These are phyloP conservation scores for Monosporascus sp. DNA, from an alignment of 2,329 filamentous ascomycete genomes.

Conservation along the genomic window DNA sequence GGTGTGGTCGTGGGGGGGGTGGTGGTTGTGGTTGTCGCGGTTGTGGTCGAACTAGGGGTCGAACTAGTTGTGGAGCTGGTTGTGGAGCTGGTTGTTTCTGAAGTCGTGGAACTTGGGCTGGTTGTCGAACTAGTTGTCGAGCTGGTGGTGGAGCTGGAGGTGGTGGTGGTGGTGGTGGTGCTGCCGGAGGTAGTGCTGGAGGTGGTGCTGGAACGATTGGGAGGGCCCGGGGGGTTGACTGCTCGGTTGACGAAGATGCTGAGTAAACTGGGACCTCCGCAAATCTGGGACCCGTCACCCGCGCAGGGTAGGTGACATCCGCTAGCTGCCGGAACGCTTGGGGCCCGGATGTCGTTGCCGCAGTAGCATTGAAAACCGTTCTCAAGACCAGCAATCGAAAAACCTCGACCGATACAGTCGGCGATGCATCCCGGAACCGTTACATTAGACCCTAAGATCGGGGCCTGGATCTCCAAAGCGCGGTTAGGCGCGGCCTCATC, in stretches of 20 bases:
- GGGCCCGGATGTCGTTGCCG: constrained; percentile 8
- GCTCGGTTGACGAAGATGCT: constrained; percentile 14
- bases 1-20: too few species aligned
- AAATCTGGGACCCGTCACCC: constrained; percentile 16
- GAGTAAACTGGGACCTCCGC: constrained; percentile 15
- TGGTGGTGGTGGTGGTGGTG: too few species aligned
- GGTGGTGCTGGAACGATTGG: too few species aligned
- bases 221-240: neutral
- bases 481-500: neutral
- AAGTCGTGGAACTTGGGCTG: too few species aligned
- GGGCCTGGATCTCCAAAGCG: neutral
- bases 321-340: neutral
- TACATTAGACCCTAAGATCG: neutral
- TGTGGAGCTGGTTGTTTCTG: too few species aligned
- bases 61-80: too few species aligned
- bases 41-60: too few species aligned
- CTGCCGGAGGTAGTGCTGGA: too few species aligned
- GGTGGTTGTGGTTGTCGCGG: too few species aligned
- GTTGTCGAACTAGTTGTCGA: too few species aligned
- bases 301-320: constrained; percentile 17
- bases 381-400: constrained; percentile 37
- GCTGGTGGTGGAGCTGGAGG: too few species aligned
- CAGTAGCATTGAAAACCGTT: constrained; percentile 42
- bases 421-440: neutral
- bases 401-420: constrained; percentile 13